These are phyloP conservation scores for Phytopythium sindhum DNA, from an alignment of 352 stramenopile genomes.

Conservation along the genomic window DNA sequence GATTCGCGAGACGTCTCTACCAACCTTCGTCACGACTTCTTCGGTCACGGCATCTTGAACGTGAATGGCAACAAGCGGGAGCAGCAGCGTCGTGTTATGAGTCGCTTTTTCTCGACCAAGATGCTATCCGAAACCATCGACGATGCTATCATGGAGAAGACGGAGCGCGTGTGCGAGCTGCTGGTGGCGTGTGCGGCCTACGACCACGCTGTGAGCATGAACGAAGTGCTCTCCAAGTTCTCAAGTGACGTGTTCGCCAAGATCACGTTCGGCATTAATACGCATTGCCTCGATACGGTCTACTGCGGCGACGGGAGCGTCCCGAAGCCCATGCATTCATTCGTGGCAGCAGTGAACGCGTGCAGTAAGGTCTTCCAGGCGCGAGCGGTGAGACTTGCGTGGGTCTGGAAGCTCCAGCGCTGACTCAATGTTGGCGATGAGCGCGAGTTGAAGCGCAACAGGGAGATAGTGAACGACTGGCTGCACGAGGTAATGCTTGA, in stretches of 20 bases:
- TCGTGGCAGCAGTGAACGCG: slow-evolving; percentile 28
- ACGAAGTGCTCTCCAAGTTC: slow-evolving; percentile 19
- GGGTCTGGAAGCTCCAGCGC: slow-evolving; percentile 32
- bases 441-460: slow-evolving; percentile 29
- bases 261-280: slow-evolving; percentile 63
- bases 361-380: slow-evolving; percentile 23
- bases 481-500: slow-evolving; percentile 32
- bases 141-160: slow-evolving; percentile 27
- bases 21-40: slow-evolving; percentile 25
- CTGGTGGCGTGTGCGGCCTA: slow-evolving; percentile 44
- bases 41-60: slow-evolving; percentile 51
- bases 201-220: slow-evolving; percentile 20
- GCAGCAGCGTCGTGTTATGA: slow-evolving; percentile 51
- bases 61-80: slow-evolving; percentile 40
- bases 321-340: too few species aligned
- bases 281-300: slow-evolving; percentile 25
- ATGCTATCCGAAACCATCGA: slow-evolving; percentile 27
- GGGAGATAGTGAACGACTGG: slow-evolving; percentile 18
- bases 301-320: slow-evolving; percentile 26
- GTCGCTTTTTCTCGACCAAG: slow-evolving; percentile 63
- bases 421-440: slow-evolving; percentile 32
- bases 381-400: slow-evolving; percentile 27
- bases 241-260: slow-evolving; percentile 55
- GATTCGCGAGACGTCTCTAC: slow-evolving; percentile 18
- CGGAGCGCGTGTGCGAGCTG: slow-evolving; percentile 18